Conservation (phyloP, 345 rosid genomes). For the Rhodomyrtus tomentosa region DNA sequence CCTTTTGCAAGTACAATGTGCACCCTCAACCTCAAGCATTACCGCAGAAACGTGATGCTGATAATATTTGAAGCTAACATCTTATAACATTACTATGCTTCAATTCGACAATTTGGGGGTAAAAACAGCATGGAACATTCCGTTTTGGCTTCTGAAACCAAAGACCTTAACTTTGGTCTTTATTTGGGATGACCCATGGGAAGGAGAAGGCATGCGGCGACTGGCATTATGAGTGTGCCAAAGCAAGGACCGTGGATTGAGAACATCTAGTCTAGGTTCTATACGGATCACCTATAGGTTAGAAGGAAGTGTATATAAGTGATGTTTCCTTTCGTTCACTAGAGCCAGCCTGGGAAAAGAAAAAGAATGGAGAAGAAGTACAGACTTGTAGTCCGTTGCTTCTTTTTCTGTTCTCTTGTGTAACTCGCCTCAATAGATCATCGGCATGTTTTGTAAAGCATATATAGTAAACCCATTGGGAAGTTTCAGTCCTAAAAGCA, state of each 20-base stretch:
- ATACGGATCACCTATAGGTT: background rate
- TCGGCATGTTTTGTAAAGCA: conserved; percentile 11
- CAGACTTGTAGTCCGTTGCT: background rate
- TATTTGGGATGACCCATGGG: background rate
- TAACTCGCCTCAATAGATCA: background rate
- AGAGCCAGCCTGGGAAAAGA: background rate
- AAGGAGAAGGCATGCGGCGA: background rate
- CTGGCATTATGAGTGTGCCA: background rate
- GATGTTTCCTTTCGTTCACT: background rate
- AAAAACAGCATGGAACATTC: background rate
- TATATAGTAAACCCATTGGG: background rate
- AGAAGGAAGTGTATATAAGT: background rate
- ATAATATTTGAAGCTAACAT: background rate
- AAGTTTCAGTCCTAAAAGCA: background rate
- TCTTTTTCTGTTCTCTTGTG: background rate
- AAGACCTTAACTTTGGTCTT: background rate
- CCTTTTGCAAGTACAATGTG: conserved; percentile 18
- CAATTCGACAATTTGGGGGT: background rate
- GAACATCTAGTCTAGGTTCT: background rate
- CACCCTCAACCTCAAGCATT: background rate
- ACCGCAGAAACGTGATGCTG: background rate
- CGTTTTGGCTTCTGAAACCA: background rate
- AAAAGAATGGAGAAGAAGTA: background rate
- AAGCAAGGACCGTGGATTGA: background rate
- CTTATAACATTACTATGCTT: background rate